These are phyloP conservation scores for Musa balbisiana DNA, from an alignment of 202 grass and related monocot genomes.

Conservation along the genomic window DNA sequence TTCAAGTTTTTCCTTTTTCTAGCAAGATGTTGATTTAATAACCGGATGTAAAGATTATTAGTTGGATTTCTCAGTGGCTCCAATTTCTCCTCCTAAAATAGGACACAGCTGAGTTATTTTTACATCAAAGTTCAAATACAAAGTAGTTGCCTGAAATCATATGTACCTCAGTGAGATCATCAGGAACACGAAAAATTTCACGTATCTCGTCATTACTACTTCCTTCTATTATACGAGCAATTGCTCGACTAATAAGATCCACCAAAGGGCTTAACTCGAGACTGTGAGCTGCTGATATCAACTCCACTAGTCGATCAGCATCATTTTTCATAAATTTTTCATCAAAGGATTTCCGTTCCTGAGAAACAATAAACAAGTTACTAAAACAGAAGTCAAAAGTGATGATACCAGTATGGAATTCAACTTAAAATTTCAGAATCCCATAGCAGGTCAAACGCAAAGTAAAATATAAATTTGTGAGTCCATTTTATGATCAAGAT, in stretches of 20 bases:
- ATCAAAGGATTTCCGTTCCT: slow-evolving; percentile 19
- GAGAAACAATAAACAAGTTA: slow-evolving; percentile 9
- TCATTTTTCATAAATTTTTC: slow-evolving; percentile 8
- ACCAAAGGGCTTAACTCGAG: slow-evolving; percentile 13
- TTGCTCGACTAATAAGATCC: slow-evolving; percentile 18
- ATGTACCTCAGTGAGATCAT: slow-evolving; percentile 56
- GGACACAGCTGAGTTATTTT: slow-evolving; percentile 26
- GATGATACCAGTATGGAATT: neutral
- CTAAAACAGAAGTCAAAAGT: neutral
- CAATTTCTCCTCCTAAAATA: slow-evolving; percentile 97
- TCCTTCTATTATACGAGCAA: slow-evolving; percentile 23
- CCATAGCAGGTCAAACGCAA: neutral
- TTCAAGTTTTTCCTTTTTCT: slow-evolving; percentile 90
- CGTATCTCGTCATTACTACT: slow-evolving; percentile 11
- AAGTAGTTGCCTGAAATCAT: neutral
- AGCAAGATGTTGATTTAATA: slow-evolving; percentile 88
- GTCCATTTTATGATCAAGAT: neutral
- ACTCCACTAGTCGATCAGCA: slow-evolving; percentile 7
- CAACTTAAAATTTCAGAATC: neutral
- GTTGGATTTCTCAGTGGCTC: slow-evolving; percentile 94
- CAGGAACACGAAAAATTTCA: slow-evolving; percentile 19
- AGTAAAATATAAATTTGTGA: neutral
- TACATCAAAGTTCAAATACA: neutral
- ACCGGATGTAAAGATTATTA: slow-evolving; percentile 79
- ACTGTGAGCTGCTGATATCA: slow-evolving; percentile 18